Evolutionary conservation across 208 protist genomes (phyloP), one percentile per base, ranked within the genome.

Genomic region (Dictyostelium gargantuum): DNA sequence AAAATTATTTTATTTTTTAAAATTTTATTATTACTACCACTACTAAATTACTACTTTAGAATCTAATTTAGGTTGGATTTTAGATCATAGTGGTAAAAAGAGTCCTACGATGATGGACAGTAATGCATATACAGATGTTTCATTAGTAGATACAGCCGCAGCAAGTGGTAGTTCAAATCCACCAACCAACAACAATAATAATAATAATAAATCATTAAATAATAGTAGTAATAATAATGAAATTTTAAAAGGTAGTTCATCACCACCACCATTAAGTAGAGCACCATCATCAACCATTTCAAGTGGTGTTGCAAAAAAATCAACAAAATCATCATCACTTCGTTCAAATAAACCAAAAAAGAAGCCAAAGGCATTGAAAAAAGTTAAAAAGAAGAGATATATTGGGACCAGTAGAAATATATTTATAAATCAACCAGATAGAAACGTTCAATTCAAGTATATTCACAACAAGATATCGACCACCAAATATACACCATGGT

Each of bases 401-500:
- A 61, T 89, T 70, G 82, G 82, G 21, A 54, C 40, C 5, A 44
- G 13, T 6, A 76, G 82, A 52, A 68, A 68, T 40, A 89, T 93
- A 15, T 89, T 56, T 61, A 63, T 89, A n/a, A 85, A 75, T 44
- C 84, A 93, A 29, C 50, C 10, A n/a, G 21, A 68, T 21, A 40
- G 35, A 66, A 84, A 75, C n/a, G 17, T 66, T n/a, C 8, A 10
- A 8, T 84, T 73, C 2, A 92, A 82, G 48, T 91, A 54, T 61
- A 46, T 6, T n/a, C 35, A 80, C 11, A 92, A 93, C 73, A 91
- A 94, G 79, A 99, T 99, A 94, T 94, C 94, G 29, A 99, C 98
- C 32, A 98, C 98, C 29, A 98, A 98, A 95, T 99, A 99, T 95
- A 98, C 96, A 19, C 5, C 96, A 5, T 92, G 94, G 35, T 97